Evolutionary conservation across 2,329 filamentous ascomycete species (phyloP).

Genomic region (Capronia americana): DNA sequence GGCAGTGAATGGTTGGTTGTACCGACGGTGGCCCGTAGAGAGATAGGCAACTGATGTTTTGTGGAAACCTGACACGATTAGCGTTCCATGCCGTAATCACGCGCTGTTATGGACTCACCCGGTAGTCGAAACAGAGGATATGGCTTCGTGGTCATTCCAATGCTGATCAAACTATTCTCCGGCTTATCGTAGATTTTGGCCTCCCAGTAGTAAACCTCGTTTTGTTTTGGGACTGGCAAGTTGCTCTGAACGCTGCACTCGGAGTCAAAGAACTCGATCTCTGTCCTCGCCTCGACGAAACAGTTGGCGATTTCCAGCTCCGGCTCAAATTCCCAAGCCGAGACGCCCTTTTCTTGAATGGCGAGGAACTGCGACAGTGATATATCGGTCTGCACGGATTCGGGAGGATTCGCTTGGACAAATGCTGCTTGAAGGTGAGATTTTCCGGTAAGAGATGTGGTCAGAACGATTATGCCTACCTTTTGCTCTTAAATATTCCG

Average conservation of each 20-base stretch:
- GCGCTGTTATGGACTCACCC: constrained; percentile 62
- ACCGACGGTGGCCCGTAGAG: constrained; percentile 82
- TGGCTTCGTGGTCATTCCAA: constrained; percentile 95
- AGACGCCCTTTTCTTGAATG: constrained; percentile 99
- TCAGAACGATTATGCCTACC: constrained; percentile 60
- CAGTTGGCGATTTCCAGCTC: constrained; percentile 98
- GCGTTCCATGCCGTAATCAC: not conserved
- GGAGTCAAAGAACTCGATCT: constrained; percentile 98
- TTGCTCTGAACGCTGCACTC: constrained; percentile 98
- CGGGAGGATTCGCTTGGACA: constrained; percentile 89
- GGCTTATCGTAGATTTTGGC: constrained; percentile 98
- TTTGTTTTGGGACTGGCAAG: constrained; percentile 94
- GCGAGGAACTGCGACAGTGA: constrained; percentile 96
- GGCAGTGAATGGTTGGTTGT: constrained; percentile 87
- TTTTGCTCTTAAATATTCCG: constrained; percentile 93
- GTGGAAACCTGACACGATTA: constrained; percentile 73
- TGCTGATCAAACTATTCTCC: constrained; percentile 81
- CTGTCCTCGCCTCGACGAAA: constrained; percentile 93
- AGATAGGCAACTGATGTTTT: constrained; percentile 91
- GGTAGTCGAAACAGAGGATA: constrained; percentile 94
- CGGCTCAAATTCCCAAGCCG: constrained; percentile 99
- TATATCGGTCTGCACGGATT: constrained; percentile 95
- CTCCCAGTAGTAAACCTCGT: constrained; percentile 99
- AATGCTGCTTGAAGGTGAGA: constrained; percentile 68
- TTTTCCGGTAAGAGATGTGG: not conserved